Conservation (phyloP, 1,139 yeast species). For the Arxiozyma slooffiae region DNA sequence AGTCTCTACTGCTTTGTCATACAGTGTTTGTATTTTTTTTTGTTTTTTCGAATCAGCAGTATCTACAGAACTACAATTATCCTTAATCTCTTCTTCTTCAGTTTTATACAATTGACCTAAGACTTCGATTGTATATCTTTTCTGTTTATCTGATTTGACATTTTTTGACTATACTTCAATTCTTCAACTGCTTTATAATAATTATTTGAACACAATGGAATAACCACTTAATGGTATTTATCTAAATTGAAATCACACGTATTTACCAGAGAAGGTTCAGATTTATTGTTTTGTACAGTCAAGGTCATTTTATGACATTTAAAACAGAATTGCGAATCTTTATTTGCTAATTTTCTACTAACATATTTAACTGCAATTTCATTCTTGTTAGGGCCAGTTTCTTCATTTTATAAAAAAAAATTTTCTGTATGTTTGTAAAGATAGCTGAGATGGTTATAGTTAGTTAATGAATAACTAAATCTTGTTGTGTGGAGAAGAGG, state of each 20-base stretch:
- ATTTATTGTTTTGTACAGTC: conserved; percentile 42
- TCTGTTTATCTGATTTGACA: conserved; percentile 28
- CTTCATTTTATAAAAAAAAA: no score
- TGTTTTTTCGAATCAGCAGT: conserved; percentile 14
- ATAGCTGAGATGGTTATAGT: no score
- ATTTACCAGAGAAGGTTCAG: conserved; percentile 54
- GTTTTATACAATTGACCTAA: conserved; percentile 33
- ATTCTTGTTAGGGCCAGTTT: no score
- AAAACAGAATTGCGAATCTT: conserved; percentile 49
- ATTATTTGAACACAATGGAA: conserved; percentile 40
- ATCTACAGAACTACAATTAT: conserved; percentile 13
- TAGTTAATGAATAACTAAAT: no score
- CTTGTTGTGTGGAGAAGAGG: no score
- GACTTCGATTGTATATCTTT: conserved; percentile 7
- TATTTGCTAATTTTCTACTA: conserved; percentile 44
- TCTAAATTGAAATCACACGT: conserved; percentile 54
- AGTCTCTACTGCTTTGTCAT: conserved; percentile 24
- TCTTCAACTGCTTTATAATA: conserved; percentile 38
- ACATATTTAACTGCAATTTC: no score
- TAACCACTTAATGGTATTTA: conserved; percentile 52
- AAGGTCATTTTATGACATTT: conserved; percentile 60
- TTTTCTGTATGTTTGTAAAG: no score
- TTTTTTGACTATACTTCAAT: conserved; percentile 34
- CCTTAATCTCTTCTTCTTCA: conserved; percentile 15
- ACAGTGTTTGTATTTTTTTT: conserved; percentile 22